Base-by-base conservation (phyloP, 345 rosid species). In the Eucalyptus pauciflora region DNA sequence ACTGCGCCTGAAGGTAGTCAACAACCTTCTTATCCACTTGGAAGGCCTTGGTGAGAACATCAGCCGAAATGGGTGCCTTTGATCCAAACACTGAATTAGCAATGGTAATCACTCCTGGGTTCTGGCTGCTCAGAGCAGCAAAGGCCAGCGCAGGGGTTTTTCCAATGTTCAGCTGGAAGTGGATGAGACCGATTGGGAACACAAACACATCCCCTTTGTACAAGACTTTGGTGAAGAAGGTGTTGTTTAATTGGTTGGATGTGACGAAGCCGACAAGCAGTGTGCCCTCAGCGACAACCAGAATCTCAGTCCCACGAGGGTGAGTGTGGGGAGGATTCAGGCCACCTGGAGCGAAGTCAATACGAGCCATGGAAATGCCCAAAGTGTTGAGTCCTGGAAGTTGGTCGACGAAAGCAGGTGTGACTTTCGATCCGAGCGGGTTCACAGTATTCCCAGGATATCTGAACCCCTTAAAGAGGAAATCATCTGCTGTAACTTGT, bases 321-420 rank as follows among this genome's bases (percentile, higher is more conserved):
- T 93, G 94, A 13, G 89, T 90, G 89, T 92, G 94, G 54, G 94
- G 94, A 9, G 94, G 93, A 87, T 91, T 92, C 52, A 91, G 93
- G 13, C 95, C 88, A 31, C 90, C 9, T 1, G 92, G 91, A 6
- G 88, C 91, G 6, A 33, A 90, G 87, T 92, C 93, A 20, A 90
- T 24, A 17, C 93, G 89, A 67, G 17, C 94, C 49, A 90, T 12
- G 27, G 93, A 90, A 6, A 90, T 86, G 25, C 91, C 91, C 9
- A 91, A 85, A 33, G 93, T 92, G 87, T 91, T 91, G 13, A 91
- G 90, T 43, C 92, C 91, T 3, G 90, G 50, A 50, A 92, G 29
- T 69, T 88, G 64, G 8, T 62, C 71, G 3, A 89, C 90, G 5
- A 37, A 76, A n/a, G 87, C 80, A 1, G 29, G 50, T 11, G 93